Evolutionary conservation across 2,329 filamentous ascomycete species (phyloP).

Genomic region (Fusarium chlamydosporum): DNA sequence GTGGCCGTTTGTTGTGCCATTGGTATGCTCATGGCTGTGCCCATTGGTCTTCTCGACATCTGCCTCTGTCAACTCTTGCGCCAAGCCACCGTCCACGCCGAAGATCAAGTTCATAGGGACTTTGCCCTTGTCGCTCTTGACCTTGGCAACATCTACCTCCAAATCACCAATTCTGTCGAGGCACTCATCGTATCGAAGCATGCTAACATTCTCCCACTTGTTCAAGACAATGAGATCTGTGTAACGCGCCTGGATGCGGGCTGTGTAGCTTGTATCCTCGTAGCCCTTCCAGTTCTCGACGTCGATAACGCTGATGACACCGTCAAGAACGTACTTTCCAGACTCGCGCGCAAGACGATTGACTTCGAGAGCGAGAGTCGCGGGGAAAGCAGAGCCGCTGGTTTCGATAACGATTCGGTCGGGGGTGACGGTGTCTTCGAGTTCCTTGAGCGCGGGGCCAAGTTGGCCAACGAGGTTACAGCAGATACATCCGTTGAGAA

Average conservation of each 20-base stretch:
- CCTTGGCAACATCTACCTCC: slow-evolving; percentile 83
- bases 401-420: slow-evolving; percentile 97
- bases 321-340: slow-evolving; percentile 80
- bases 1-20: slow-evolving; percentile 58
- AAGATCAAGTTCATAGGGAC: slow-evolving; percentile 86
- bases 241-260: slow-evolving; percentile 87
- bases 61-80: slow-evolving; percentile 65
- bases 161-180: slow-evolving; percentile 84
- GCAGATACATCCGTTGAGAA: slow-evolving; percentile 98
- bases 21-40: slow-evolving; percentile 54
- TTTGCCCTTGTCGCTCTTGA: slow-evolving; percentile 85
- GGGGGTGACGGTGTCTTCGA: slow-evolving; percentile 71
- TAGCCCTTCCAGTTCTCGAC: slow-evolving; percentile 97
- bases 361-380: slow-evolving; percentile 90
- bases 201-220: slow-evolving; percentile 86
- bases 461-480: slow-evolving; percentile 97
- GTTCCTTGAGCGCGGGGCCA: slow-evolving; percentile 81
- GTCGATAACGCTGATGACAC: slow-evolving; percentile 90
- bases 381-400: slow-evolving; percentile 86
- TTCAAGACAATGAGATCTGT: slow-evolving; percentile 94
- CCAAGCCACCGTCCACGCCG: slow-evolving; percentile 87
- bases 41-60: slow-evolving; percentile 54
- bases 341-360: slow-evolving; percentile 82
- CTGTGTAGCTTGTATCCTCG: slow-evolving; percentile 90
- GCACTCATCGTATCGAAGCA: slow-evolving; percentile 81